Conservation (phyloP, 768 basidiomycete species). For the Cubamyces lactineus region DNA sequence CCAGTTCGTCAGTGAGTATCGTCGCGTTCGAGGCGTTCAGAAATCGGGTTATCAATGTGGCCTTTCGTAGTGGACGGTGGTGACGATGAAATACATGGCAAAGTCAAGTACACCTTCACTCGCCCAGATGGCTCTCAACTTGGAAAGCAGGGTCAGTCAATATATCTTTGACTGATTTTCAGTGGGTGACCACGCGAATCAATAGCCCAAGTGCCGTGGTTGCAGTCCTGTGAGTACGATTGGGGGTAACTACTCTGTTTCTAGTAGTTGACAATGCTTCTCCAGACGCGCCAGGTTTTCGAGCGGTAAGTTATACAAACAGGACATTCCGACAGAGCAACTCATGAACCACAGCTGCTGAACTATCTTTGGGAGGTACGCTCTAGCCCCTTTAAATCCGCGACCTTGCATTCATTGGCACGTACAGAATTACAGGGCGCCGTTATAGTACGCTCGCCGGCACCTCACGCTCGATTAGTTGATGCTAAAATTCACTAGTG, state of each 20-base stretch:
- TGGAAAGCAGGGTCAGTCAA: constrained; percentile 57
- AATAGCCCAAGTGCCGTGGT: constrained; percentile 41
- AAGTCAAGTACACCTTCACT: constrained; percentile 62
- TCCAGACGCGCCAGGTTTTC: constrained; percentile 42
- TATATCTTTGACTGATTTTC: neutral
- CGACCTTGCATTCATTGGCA: neutral
- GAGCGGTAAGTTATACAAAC: constrained; percentile 20
- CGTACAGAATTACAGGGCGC: constrained; percentile 39
- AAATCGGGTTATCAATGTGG: neutral
- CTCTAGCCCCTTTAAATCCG: neutral
- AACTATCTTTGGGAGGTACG: constrained; percentile 45
- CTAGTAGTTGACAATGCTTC: neutral
- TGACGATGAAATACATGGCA: constrained; percentile 64
- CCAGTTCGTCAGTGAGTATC: constrained; percentile 56
- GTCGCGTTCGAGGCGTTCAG: neutral
- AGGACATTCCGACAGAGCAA: neutral
- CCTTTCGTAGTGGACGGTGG: constrained; percentile 53
- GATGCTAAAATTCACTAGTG: constrained; percentile 23
- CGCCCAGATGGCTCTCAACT: constrained; percentile 65
- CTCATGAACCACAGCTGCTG: constrained; percentile 31
- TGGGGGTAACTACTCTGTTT: neutral
- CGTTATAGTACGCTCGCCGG: constrained; percentile 36
- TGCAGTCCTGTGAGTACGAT: constrained; percentile 38
- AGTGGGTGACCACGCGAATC: neutral
- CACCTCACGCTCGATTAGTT: neutral